Evolutionary conservation across 768 basidiomycete species (phyloP), one percentile per base, ranked within the genome.

Genomic region (Pisolithus marmoratus): DNA sequence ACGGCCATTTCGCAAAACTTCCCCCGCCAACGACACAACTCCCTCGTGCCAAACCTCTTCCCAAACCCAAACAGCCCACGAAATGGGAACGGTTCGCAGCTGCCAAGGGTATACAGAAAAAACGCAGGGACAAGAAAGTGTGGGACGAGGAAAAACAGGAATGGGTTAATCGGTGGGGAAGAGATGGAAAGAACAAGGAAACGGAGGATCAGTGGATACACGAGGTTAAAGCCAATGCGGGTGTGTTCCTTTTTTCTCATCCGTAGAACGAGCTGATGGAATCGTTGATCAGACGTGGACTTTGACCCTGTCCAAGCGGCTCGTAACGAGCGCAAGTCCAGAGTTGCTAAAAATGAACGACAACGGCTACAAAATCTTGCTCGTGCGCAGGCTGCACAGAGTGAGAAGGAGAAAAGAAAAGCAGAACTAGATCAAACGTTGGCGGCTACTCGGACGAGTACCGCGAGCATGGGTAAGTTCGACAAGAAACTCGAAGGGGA

Each of bases 41-140:
- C 1, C 96, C 96, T 0, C 82, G 96, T 22, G 80, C 93, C 27
- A 98, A 99, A 66, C 91, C 90, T 0, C 75, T 98, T 2, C 96
- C 94, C 0, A 94, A 93, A 62, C 87, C 89, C 2, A 96, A 95
- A 70, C 85, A 87, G 8, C 83, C 78, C 31, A 98, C 95, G 7
- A 98, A 96, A 69, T 99, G 96, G 96, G 91, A 98, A 73, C 77
- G 81, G 51, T 99, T 98, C 63, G 95, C 95, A 5, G 83, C 84
- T 44, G 85, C 90, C 36, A 97, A 96, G 73, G 96, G 96, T 36
- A 98, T 98, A 62, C 82, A 83, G 62, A 83, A 96, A 61, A 81
- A 73, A 62, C 78, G 72, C 45, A 81, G 81, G 42, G 91, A 95
- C 12, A 87, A 80, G 72, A 84, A 84, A 60, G 80, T 84, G 5